These are phyloP conservation scores for Gorgonomyces haynaldii DNA, from an alignment of 192 early-diverging fungal genomes.

Conservation along the genomic window DNA sequence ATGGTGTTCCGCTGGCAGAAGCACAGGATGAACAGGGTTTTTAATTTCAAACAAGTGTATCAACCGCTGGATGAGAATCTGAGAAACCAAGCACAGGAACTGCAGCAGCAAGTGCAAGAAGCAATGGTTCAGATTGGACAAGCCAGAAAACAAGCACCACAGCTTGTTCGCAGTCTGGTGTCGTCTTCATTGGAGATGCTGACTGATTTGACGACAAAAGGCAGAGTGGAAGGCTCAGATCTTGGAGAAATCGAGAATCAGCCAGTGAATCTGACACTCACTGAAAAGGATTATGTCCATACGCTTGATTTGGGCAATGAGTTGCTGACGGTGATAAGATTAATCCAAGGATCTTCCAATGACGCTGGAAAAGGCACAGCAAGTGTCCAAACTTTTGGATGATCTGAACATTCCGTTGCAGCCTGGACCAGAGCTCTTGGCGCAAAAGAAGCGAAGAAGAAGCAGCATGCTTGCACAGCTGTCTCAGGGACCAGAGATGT, in stretches of 20 bases:
- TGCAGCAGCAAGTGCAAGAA: slow-evolving; percentile 2
- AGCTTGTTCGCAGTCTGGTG: background rate
- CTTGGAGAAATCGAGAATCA: background rate
- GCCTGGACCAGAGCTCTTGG: background rate
- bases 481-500: background rate
- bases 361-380: background rate
- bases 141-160: slow-evolving; percentile 1
- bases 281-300: background rate
- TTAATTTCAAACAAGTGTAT: background rate
- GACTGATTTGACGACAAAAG: background rate
- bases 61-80: slow-evolving; percentile 1
- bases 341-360: background rate
- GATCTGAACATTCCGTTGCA: slow-evolving; percentile 4
- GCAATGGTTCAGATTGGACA: slow-evolving; percentile 1
- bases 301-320: background rate
- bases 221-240: background rate
- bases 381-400: background rate
- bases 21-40: background rate
- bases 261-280: background rate
- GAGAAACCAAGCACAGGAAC: background rate
- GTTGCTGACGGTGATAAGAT: background rate
- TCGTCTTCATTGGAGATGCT: background rate
- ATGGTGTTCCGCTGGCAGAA: background rate
- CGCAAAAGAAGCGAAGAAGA: background rate
- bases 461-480: background rate